Evolutionary conservation across 345 rosid genomes (phyloP).

Genomic region (Salix arbutifolia): DNA sequence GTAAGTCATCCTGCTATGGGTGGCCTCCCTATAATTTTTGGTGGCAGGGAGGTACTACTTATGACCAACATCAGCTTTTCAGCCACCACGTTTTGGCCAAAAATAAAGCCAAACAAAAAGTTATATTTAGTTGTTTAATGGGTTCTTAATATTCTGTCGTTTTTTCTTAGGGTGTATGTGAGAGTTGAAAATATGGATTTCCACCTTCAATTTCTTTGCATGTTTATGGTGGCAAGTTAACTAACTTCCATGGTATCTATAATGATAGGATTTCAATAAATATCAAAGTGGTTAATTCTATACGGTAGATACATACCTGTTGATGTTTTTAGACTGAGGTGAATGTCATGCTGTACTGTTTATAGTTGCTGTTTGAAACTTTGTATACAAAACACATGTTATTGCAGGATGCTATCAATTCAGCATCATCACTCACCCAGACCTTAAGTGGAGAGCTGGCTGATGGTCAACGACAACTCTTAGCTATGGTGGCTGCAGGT

Average conservation of each 20-base stretch:
- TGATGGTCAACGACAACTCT: conserved; percentile 65
- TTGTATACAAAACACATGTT: neutral
- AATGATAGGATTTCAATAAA: neutral
- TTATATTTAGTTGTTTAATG: neutral
- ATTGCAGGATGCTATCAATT: conserved; percentile 71
- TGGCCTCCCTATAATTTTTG: neutral
- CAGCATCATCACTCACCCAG: conserved; percentile 63
- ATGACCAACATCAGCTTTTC: neutral
- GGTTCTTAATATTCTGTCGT: neutral
- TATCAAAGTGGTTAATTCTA: neutral
- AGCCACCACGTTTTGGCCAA: neutral
- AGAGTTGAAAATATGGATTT: neutral
- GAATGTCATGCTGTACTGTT: neutral
- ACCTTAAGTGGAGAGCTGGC: conserved; percentile 73
- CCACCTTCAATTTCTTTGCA: neutral
- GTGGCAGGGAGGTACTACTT: neutral
- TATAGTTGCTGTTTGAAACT: neutral
- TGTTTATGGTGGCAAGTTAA: neutral
- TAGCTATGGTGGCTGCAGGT: conserved; percentile 66
- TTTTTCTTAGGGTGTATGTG: neutral
- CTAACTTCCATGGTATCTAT: neutral
- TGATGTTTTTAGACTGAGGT: neutral
- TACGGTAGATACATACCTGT: neutral
- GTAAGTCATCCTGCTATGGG: neutral
- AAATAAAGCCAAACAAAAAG: neutral